Percentiles rank a stretch among this genome's conserved stretches.
phyloP scores from a whole-genome alignment of 2,329 filamentous ascomycete species.

The Apiospora marii region DNA sequence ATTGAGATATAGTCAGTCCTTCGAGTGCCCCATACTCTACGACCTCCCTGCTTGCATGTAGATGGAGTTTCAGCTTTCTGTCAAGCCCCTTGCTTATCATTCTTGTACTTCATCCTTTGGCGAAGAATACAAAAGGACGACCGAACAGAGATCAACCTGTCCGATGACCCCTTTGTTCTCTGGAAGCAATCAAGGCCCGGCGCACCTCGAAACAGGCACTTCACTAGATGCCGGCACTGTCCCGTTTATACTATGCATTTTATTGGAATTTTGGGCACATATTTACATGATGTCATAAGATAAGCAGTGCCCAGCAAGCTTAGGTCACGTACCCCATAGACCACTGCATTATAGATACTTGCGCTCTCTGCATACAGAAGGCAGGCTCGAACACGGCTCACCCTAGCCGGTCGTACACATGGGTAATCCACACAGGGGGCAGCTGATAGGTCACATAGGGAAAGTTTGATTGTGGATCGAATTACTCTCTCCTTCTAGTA shows the following conservation, averaged over 20 bases:
- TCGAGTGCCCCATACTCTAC: no score
- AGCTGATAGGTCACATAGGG: slow-evolving; percentile 20
- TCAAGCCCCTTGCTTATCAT: background rate
- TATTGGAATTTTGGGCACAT: background rate
- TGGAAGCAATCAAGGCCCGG: background rate
- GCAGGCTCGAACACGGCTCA: background rate
- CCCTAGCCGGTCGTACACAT: background rate
- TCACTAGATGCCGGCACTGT: background rate
- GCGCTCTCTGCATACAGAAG: background rate
- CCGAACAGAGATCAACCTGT: background rate
- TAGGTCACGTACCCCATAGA: background rate
- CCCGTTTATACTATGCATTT: no score
- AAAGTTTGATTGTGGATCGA: slow-evolving; percentile 24
- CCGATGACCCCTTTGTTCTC: background rate
- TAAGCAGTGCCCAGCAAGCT: no score
- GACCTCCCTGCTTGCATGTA: no score
- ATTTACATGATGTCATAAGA: background rate
- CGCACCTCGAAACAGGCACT: background rate
- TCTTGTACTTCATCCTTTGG: background rate
- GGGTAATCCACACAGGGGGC: background rate
- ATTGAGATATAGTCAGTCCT: background rate
- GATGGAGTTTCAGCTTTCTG: background rate
- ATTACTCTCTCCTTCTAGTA: slow-evolving; percentile 30
- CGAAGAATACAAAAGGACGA: background rate
- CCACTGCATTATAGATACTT: background rate